Evolutionary conservation across 495 filamentous ascomycete species (phyloP), one percentile per base, ranked within the genome.

Genomic region (Aeminium ludgeri): DNA sequence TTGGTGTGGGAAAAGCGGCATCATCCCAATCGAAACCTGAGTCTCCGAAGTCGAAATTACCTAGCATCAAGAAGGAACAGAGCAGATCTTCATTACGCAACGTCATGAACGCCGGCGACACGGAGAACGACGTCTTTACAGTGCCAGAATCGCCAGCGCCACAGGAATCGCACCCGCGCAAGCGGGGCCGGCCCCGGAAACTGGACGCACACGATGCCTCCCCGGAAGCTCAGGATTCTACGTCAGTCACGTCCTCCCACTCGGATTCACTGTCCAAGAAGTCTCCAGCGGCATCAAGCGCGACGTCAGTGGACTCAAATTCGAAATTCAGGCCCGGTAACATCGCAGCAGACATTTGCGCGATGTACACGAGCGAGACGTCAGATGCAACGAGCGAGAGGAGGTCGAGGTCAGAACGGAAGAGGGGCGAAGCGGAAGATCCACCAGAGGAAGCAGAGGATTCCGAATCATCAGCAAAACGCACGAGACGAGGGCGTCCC

Each of bases 361-460:
- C 29, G 28, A 40, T 40, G 38, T 28, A 30, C 3, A 39, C 36
- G 12, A 32, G 15, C 16, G 27, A 32, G 25, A 40, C 17, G 38
- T 11, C 29, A 19, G 23, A 25, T 8, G 8, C 23, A 3, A 4
- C 23, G 20, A 5, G 2, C 16, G 34, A 36, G 34, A 8, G 23
- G 41, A 42, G 15, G 40, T 40, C 10, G 47, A 50, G 10, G 50
- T 48, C 3, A 44, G 42, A n/a, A 44, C 27, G 10, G 19, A 34
- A 19, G 30, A 42, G 5, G 30, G 12, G 3, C 17, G 19, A 34
- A 20, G 20, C 11, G 40, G 19, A 20, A 10, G 18, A 6, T 20
- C n/a, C 29, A 12, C 31, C 3, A 34, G 31, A 34, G 3, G 16
- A 49, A 27, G 45, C 45, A 10, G 49, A 49, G n/a, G 38, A 43